phyloP scores from a whole-genome alignment of 768 basidiomycete genomes.

The Agaricus subrufescens region DNA sequence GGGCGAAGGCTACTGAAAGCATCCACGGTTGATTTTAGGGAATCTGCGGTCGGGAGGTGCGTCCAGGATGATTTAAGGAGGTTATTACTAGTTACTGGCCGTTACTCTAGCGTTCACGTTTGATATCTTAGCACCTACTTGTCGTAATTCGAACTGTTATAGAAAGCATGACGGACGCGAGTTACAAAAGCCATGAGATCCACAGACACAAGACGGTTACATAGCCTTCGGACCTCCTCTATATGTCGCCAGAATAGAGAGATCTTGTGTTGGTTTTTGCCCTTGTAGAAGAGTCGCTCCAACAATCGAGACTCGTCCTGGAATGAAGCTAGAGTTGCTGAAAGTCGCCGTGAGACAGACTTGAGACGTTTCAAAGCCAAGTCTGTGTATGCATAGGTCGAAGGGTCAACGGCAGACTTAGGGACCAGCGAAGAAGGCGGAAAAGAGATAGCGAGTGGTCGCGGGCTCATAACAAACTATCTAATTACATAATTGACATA shows the following conservation, averaged over 20 bases:
- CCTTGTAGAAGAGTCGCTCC: constrained; percentile 70
- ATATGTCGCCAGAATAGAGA: constrained; percentile 70
- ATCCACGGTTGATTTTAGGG: constrained; percentile 21
- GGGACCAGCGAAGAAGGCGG: background rate
- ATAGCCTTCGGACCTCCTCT: constrained; percentile 54
- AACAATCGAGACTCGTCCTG: constrained; percentile 54
- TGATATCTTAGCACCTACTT: constrained; percentile 27
- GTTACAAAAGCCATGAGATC: constrained; percentile 28
- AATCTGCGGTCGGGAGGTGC: constrained; percentile 40
- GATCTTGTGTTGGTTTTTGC: constrained; percentile 71
- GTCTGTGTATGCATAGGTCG: constrained; percentile 41
- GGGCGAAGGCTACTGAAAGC: constrained; percentile 23
- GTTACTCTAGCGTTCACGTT: background rate
- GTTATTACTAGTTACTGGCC: constrained; percentile 36
- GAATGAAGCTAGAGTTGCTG: constrained; percentile 34
- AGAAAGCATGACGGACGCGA: constrained; percentile 47
- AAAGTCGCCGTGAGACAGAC: constrained; percentile 46
- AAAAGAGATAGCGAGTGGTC: background rate
- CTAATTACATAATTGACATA: background rate
- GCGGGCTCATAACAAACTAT: background rate
- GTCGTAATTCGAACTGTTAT: constrained; percentile 29
- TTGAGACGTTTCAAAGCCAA: constrained; percentile 59
- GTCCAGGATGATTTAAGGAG: constrained; percentile 61
- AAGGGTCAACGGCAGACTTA: constrained; percentile 22
- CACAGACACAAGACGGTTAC: constrained; percentile 29